Evolutionary conservation across 345 rosid species (phyloP).

Genomic region (Microcos paniculata): DNA sequence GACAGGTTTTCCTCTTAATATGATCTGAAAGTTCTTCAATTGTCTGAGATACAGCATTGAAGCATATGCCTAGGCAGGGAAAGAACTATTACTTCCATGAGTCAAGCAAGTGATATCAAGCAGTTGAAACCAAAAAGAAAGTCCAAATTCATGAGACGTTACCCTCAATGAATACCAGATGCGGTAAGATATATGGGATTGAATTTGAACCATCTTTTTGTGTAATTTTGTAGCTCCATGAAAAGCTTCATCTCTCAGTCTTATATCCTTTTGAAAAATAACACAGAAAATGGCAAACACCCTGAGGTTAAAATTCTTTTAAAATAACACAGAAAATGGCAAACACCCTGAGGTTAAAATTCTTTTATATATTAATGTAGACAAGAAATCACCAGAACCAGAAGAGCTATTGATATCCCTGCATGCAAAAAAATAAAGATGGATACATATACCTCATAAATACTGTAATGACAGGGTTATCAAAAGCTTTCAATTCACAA

Average conservation of each 20-base stretch:
- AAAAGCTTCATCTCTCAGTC: slow-evolving; percentile 72
- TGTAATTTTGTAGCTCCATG: slow-evolving; percentile 32
- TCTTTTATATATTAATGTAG: slow-evolving; percentile 55
- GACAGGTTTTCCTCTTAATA: slow-evolving; percentile 79
- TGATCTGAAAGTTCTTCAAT: slow-evolving; percentile 69
- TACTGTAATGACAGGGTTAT: not conserved
- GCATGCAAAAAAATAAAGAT: not conserved
- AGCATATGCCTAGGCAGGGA: slow-evolving; percentile 64
- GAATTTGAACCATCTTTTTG: slow-evolving; percentile 39
- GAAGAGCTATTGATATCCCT: no score
- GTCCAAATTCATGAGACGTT: slow-evolving; percentile 20
- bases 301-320: slow-evolving; percentile 1
- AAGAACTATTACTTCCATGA: slow-evolving; percentile 6
- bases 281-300: slow-evolving; percentile 9
- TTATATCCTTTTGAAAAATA: slow-evolving; percentile 59
- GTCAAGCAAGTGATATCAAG: slow-evolving; percentile 15
- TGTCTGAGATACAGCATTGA: slow-evolving; percentile 76
- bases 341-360: not conserved
- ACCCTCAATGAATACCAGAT: slow-evolving; percentile 78
- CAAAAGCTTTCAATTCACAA: not conserved
- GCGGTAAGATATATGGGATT: slow-evolving; percentile 72
- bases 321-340: not conserved
- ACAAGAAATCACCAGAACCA: not conserved
- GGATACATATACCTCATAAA: not conserved
- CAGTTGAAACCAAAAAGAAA: slow-evolving; percentile 16